Evolutionary conservation across 2,329 filamentous ascomycete species (phyloP), one percentile per base, ranked within the genome.

Genomic region (Mycosphaerella sp.): DNA sequence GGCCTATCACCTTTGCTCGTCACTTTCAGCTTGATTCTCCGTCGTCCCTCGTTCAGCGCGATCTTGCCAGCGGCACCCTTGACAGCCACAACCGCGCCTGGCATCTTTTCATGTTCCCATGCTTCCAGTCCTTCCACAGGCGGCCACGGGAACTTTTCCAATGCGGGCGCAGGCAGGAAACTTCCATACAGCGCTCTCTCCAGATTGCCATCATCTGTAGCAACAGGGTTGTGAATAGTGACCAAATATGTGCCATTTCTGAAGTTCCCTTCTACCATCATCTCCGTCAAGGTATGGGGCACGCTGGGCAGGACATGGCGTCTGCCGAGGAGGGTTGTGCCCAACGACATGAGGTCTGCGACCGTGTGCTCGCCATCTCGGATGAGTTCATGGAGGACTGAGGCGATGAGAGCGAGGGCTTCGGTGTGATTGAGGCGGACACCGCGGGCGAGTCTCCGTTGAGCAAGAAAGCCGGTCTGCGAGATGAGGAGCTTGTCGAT

Each of bases 261-360:
- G 66, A 97, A 97, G 1, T 90, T 97, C 53, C 91, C 91, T 71
- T 97, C 91, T 59, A 97, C 87, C 76, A 94, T 89, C 61, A 97
- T 80, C 72, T 95, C 86, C 52, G 81, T 78, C 39, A 97, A 80
- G 2, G 87, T 89, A 37, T 80, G 77, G 53, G 85, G 80, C 18
- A 96, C 91, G 9, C 85, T 83, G 17, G 91, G 89, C 39, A 89
- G 77, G 54, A 97, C 91, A 70, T 97, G 91, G 30, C 91, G 86
- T 8, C 91, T 86, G 57, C 91, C 91, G 2, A 97, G 86, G 84
- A 97, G 90, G 49, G 87, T 91, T 62, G 87, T 83, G 62, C 91
- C 91, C 57, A 95, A 80, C 55, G 82, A 76, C 90, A 97, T 97
- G 66, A 97, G 87, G 69, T 95, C 89, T 35, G 90, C 85, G 48